Conservation (phyloP, 1,284 basidiomycete species). For the Crepidotus sp. region DNA sequence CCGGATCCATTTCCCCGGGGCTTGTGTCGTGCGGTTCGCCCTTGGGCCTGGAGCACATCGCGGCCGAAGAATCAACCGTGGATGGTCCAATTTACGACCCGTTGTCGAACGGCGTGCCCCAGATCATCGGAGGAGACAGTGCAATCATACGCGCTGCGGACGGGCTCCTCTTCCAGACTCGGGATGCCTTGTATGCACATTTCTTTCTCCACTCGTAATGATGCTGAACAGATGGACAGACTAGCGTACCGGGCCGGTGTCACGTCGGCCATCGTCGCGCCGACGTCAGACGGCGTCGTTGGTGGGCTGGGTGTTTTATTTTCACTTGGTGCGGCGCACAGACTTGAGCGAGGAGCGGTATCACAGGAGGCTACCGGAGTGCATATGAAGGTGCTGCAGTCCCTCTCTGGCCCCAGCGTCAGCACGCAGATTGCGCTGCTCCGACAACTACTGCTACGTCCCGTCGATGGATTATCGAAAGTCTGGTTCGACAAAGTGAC, state of each 20-base stretch:
- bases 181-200: slow-evolving; percentile 58
- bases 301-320: slow-evolving; percentile 61
- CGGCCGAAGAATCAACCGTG: slow-evolving; percentile 49
- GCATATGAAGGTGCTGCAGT: slow-evolving; percentile 31
- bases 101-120: slow-evolving; percentile 31
- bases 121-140: slow-evolving; percentile 39
- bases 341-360: slow-evolving; percentile 61
- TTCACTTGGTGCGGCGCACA: slow-evolving; percentile 53
- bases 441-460: slow-evolving; percentile 47
- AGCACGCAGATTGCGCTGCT: slow-evolving; percentile 61
- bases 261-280: slow-evolving; percentile 54
- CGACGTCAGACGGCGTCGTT: slow-evolving; percentile 46
- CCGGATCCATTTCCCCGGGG: slow-evolving; percentile 45
- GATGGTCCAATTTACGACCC: slow-evolving; percentile 57
- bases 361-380: slow-evolving; percentile 42
- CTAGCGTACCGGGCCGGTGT: slow-evolving; percentile 55
- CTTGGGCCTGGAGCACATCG: slow-evolving; percentile 55
- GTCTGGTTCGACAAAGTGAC: slow-evolving; percentile 11
- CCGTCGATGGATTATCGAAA: slow-evolving; percentile 9
- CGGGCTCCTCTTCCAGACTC: slow-evolving; percentile 63
- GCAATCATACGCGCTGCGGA: slow-evolving; percentile 62
- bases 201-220: neutral
- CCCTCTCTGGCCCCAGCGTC: slow-evolving; percentile 34
- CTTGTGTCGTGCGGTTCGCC: slow-evolving; percentile 51
- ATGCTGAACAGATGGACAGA: neutral